Evolutionary conservation across 306 rosid species (phyloP).

Genomic region (Castanopsis chinensis): DNA sequence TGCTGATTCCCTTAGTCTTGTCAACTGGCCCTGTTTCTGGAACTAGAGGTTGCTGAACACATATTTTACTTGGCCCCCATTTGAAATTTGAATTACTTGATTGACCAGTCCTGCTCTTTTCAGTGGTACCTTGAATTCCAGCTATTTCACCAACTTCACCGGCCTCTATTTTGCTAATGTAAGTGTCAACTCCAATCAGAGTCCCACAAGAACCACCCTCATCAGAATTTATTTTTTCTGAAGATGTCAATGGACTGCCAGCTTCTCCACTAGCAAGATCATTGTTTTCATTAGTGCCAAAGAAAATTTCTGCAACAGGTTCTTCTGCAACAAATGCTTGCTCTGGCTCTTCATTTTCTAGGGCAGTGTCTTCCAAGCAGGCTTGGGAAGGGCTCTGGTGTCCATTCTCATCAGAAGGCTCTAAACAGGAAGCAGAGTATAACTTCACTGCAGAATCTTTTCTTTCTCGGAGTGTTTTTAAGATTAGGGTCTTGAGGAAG

Average conservation of each 20-base stretch:
- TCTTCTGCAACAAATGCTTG: conserved; percentile 28
- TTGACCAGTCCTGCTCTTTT: conserved; percentile 41
- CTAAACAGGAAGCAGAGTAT: conserved; percentile 27
- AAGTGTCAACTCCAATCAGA: conserved; percentile 22
- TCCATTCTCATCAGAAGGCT: conserved; percentile 59
- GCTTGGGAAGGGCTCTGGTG: conserved; percentile 42
- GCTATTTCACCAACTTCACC: background rate
- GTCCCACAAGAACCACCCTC: conserved; percentile 33
- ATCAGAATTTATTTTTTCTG: conserved; percentile 34
- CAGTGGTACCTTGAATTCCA: conserved; percentile 26
- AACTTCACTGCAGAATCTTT: conserved; percentile 49
- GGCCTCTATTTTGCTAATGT: background rate
- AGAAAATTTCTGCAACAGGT: conserved; percentile 28
- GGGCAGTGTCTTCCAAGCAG: conserved; percentile 31
- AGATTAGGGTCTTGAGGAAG: conserved; percentile 67
- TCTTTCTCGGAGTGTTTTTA: conserved; percentile 60
- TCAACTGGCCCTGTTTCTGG: conserved; percentile 31
- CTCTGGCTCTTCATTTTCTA: conserved; percentile 39
- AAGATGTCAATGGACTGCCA: conserved; percentile 26
- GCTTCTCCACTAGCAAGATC: conserved; percentile 35
- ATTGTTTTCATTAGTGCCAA: conserved; percentile 21
- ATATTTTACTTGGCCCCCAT: conserved; percentile 37
- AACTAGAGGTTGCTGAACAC: conserved; percentile 33
- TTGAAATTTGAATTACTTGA: conserved; percentile 42
- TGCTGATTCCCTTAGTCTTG: conserved; percentile 49